Percentiles rank a stretch among this genome's conserved stretches.
phyloP scores from a whole-genome alignment of 371 early-diverging fungal genomes.

The Syncephalastrum monosporum region DNA sequence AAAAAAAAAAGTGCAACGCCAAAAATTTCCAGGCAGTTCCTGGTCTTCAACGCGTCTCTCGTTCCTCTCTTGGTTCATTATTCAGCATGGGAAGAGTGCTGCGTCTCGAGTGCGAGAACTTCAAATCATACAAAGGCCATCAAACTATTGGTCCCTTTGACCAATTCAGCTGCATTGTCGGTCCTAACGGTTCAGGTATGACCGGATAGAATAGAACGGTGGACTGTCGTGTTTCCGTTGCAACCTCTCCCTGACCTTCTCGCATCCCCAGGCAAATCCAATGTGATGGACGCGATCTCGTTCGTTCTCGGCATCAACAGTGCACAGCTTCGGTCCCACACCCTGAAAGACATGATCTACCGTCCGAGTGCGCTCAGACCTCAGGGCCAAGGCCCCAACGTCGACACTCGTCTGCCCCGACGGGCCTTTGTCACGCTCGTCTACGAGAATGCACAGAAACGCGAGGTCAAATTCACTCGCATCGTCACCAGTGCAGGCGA shows the following conservation, averaged over 20 bases:
- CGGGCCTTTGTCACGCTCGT: constrained; percentile 79
- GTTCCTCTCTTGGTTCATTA: constrained; percentile 7
- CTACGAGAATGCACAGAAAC: constrained; percentile 62
- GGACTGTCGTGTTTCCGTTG: not conserved
- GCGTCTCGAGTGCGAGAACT: constrained; percentile 95
- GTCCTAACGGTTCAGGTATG: constrained; percentile 97
- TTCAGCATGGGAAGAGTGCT: constrained; percentile 75
- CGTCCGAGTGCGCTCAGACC: constrained; percentile 55
- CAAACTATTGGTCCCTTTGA: constrained; percentile 95
- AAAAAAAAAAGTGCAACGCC: constrained; percentile 4
- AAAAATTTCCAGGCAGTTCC: not conserved
- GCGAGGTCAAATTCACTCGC: constrained; percentile 63
- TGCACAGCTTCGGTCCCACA: constrained; percentile 83
- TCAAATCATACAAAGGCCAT: constrained; percentile 97
- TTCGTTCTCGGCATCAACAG: constrained; percentile 97
- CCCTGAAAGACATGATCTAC: constrained; percentile 90
- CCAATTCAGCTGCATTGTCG: constrained; percentile 97
- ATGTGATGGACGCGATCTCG: constrained; percentile 98
- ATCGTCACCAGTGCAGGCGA: constrained; percentile 72
- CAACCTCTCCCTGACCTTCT: constrained; percentile 14
- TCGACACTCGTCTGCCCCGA: constrained; percentile 39
- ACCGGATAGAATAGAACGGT: constrained; percentile 2
- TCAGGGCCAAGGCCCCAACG: constrained; percentile 19
- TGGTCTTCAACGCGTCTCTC: constrained; percentile 1
- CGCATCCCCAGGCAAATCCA: constrained; percentile 81